Conservation (phyloP, 352 stramenopile genomes). For the Phytopythium delawarense region DNA sequence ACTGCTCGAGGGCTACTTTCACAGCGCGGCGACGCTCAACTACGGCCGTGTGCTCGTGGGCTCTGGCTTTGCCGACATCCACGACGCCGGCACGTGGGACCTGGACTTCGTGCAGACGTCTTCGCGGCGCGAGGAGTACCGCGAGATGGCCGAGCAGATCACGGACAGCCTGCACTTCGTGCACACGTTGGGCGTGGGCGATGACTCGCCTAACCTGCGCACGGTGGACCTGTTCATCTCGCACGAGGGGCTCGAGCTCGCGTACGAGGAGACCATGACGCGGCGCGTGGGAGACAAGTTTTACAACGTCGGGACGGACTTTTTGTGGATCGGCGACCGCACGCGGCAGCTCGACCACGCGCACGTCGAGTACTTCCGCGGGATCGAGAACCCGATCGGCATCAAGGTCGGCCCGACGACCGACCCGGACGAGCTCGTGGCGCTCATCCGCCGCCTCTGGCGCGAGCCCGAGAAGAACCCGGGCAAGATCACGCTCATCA, state of each 20-base stretch:
- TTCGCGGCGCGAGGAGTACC: conserved; percentile 91
- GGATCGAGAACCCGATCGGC: conserved; percentile 97
- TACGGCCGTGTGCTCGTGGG: conserved; percentile 94
- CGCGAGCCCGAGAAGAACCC: conserved; percentile 89
- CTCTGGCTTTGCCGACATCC: conserved; percentile 96
- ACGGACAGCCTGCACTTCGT: conserved; percentile 97
- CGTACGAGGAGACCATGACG: conserved; percentile 98
- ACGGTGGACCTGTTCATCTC: conserved; percentile 97
- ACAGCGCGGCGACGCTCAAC: conserved; percentile 97
- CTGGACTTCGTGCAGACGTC: conserved; percentile 97
- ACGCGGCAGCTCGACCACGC: conserved; percentile 97
- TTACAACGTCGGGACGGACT: conserved; percentile 98
- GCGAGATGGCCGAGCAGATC: conserved; percentile 96
- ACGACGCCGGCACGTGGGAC: conserved; percentile 96
- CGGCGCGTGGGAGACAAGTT: conserved; percentile 92
- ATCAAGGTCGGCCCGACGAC: conserved; percentile 98
- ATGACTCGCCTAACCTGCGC: conserved; percentile 85
- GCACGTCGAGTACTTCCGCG: conserved; percentile 98
- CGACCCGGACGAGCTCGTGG: conserved; percentile 92
- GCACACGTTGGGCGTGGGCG: conserved; percentile 93
- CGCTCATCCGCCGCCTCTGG: conserved; percentile 95
- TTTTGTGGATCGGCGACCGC: conserved; percentile 98
- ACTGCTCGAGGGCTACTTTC: conserved; percentile 97
- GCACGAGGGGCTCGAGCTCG: conserved; percentile 98
- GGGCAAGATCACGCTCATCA: conserved; percentile 97